Evolutionary conservation across 2,329 filamentous ascomycete genomes (phyloP), one percentile per base, ranked within the genome.

Genomic region (Neonectria magnoliae): DNA sequence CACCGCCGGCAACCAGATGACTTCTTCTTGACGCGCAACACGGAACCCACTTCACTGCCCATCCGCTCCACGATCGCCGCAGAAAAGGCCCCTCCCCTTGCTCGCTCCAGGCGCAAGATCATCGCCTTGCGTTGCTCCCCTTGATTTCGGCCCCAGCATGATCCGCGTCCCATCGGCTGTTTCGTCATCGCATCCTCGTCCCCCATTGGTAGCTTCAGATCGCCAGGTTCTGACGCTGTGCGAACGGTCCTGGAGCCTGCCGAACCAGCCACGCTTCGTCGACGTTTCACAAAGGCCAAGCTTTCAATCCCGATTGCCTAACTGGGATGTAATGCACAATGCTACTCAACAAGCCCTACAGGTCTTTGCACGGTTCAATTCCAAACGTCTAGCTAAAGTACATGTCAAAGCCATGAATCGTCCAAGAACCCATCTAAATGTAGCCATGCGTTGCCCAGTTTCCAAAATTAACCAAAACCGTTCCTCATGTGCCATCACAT

Each of bases 111-210:
- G 22, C 18, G 22, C 27, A 31, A 14, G 48, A 54, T 48, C 55
- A 58, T 58, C 42, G 50, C 48, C 42, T 54, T 63, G 60, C 54
- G 22, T 25, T 63, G 41, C 29, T 58, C 60, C 55, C 54, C 55
- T 63, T 53, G 55, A 58, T 63, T 48, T 58, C 50, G 60, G 55
- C 60, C 60, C 60, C 33, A 36, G 60, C 50, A 33, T 42, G 25
- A 58, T 50, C 55, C 54, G 60, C 50, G 18, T 33, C 29, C 18
- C 25, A 57, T 62, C 60, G 51, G 44, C 54, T 41, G 25, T 62
- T 41, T 62, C 27, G 22, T n/a, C 44, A 14, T 33, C n/a, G 33
- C 36, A 22, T 41, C 16, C 53, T 11, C n/a, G 20, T 22, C 20
- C 38, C 45, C 55, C 54, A 62, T 62, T 62, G 47, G 53, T 47